Evolutionary conservation across 495 filamentous ascomycete species (phyloP), one percentile per base, ranked within the genome.

Genomic region (Halenospora varia): DNA sequence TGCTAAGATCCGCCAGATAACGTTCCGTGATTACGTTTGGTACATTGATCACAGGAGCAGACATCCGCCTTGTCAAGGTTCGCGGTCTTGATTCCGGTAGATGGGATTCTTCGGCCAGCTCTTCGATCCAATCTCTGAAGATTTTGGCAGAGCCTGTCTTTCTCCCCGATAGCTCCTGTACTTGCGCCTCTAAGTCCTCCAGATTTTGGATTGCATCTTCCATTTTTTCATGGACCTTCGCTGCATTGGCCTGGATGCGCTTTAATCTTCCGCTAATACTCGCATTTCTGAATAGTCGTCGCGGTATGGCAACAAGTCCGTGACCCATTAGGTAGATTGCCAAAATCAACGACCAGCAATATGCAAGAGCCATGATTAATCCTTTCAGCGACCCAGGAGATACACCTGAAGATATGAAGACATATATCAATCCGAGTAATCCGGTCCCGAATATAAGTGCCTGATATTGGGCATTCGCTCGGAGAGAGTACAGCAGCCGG

Each of bases 251-350:
- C 66, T 97, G 92, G 18, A 96, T 74, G 25, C 85, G 77, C 52
- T 83, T 82, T 42, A 98, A 67, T 48, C 85, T 81, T 47, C 80
- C 81, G 65, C 85, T 87, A 51, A 88, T 79, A 62, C 85, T 88
- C 13, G 90, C 84, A 64, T 88, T 88, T 46, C 84, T 82, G 66
- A 92, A 86, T 1, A 98, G 71, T 17, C 81, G 80, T 62, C 93
- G 81, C 4, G 94, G 94, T 47, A 97, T 88, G 11, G 94, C 87
- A 42, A 98, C 94, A 39, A 97, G 75, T 10, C 94, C 94, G 63
- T 98, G 92, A 6, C 94, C 94, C 94, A 98, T 97, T 19, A 98
- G 79, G 66, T 93, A 96, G 55, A 97, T 96, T 15, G 91, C 94
- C 55, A 97, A 75, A 2, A 90, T 74, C 62, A 98, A 77, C 59